Base-by-base conservation (phyloP, 257 asterid genomes). In the Petunia axillaris region DNA sequence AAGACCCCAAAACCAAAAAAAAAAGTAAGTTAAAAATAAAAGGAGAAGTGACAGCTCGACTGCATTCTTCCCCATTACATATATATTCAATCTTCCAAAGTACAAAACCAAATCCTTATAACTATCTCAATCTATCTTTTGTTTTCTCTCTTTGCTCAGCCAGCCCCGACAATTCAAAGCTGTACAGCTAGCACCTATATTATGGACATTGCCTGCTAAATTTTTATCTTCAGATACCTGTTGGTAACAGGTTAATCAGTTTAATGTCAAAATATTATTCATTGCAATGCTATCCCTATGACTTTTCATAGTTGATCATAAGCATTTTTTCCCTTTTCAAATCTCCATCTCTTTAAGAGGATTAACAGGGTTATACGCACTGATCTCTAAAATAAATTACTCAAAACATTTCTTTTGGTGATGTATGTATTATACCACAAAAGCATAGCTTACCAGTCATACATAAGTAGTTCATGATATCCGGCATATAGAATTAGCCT, bases 31-130 rank as follows among this genome's bases (percentile, higher is more conserved):
- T 14, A 6, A 66, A 6, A 71, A 36, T 48, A 35, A 48, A 35
- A 71, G 16, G 39, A 54, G 83, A 87, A 87, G 76, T 85, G 94
- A 90, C 92, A 89, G 87, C 86, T 88, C 86, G 79, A 76, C 75
- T n/a, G 59, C 54, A 81, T 60, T 13, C 62, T 40, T 65, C 62
- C 66, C 66, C 53, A 75, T 78, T 85, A 66, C 84, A 44, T 65
- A 37, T 82, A 70, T 75, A 37, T 60, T 75, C 59, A 77, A 55
- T 46, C 65, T 46, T 78, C 86, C 62, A 35, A 74, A 64, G 68
- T 39, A 75, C 73, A 68, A 25, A 76, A 78, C 81, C 83, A 83
- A 89, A 84, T 74, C 83, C 82, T 59, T 79, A 74, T 25, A 41
- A 58, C 76, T 67, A 35, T 82, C 59, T 79, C 75, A 60, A 41